phyloP scores from a whole-genome alignment of 2,329 filamentous ascomycete genomes.

The Rhynchosporium secalis region DNA sequence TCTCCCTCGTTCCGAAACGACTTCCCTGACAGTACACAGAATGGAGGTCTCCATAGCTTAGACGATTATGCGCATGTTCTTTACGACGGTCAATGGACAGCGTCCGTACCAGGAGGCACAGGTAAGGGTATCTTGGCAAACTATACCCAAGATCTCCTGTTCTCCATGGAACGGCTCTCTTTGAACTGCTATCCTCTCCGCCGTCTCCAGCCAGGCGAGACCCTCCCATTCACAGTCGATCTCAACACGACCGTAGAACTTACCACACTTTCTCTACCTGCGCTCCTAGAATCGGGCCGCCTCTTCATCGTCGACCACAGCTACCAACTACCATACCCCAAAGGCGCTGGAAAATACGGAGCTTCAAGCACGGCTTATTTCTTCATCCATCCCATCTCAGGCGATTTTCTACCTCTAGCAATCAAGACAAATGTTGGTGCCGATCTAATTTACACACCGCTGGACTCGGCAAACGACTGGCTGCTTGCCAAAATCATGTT shows the following conservation, averaged over 20 bases:
- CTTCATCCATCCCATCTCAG: slow-evolving; percentile 44
- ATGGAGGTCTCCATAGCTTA: slow-evolving; percentile 22
- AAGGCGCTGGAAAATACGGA: slow-evolving; percentile 39
- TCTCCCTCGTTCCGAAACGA: not conserved
- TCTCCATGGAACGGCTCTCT: slow-evolving; percentile 50
- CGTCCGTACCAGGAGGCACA: slow-evolving; percentile 41
- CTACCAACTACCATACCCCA: slow-evolving; percentile 39
- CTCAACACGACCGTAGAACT: slow-evolving; percentile 37
- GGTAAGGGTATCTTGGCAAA: slow-evolving; percentile 45
- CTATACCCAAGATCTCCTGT: slow-evolving; percentile 48
- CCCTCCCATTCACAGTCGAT: slow-evolving; percentile 44
- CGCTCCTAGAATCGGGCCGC: slow-evolving; percentile 42
- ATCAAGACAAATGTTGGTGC: slow-evolving; percentile 48
- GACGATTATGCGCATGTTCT: slow-evolving; percentile 35
- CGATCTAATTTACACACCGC: slow-evolving; percentile 49
- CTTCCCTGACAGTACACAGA: slow-evolving; percentile 6
- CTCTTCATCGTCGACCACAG: slow-evolving; percentile 48
- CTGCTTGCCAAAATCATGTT: slow-evolving; percentile 52
- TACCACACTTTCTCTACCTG: slow-evolving; percentile 32
- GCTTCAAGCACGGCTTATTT: slow-evolving; percentile 50
- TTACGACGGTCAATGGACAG: slow-evolving; percentile 46
- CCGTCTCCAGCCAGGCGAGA: slow-evolving; percentile 40
- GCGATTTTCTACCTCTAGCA: slow-evolving; percentile 50
- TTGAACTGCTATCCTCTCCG: slow-evolving; percentile 44
- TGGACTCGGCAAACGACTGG: slow-evolving; percentile 49